These are phyloP conservation scores for Capsella bursapastoris DNA, from an alignment of 345 rosid genomes.

Conservation along the genomic window DNA sequence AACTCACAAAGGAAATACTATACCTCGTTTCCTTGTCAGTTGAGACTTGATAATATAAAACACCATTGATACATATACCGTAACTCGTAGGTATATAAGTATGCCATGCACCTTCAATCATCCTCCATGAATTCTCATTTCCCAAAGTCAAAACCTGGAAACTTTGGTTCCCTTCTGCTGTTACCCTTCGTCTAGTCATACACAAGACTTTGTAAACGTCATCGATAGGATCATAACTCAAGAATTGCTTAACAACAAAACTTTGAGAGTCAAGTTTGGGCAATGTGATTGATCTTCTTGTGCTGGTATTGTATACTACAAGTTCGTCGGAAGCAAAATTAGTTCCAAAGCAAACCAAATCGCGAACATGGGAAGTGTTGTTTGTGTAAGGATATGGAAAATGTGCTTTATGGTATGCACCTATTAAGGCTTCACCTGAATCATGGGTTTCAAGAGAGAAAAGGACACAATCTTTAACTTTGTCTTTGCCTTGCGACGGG, in stretches of 20 bases:
- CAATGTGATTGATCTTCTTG: slow-evolving; percentile 1
- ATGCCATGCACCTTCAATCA: background rate
- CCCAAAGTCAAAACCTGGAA: slow-evolving; percentile 12
- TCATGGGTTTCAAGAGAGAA: background rate
- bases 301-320: slow-evolving; percentile 19
- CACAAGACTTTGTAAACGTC: slow-evolving; percentile 33
- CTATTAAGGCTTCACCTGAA: too few species aligned
- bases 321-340: background rate
- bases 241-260: background rate
- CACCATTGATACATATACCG: too few species aligned
- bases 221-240: slow-evolving; percentile 30
- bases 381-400: too few species aligned
- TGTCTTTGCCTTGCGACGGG: too few species aligned
- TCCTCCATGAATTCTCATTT: slow-evolving; percentile 14
- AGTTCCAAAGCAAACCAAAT: slow-evolving; percentile 31
- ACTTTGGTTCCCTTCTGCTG: background rate
- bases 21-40: too few species aligned
- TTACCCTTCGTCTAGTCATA: background rate
- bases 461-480: too few species aligned
- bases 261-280: background rate
- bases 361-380: background rate
- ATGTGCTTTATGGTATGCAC: too few species aligned
- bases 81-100: too few species aligned
- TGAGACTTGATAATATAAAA: too few species aligned
- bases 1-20: too few species aligned